phyloP scores from a whole-genome alignment of 164 flowering plant genomes.

The Tetrastigma voinierianum region DNA sequence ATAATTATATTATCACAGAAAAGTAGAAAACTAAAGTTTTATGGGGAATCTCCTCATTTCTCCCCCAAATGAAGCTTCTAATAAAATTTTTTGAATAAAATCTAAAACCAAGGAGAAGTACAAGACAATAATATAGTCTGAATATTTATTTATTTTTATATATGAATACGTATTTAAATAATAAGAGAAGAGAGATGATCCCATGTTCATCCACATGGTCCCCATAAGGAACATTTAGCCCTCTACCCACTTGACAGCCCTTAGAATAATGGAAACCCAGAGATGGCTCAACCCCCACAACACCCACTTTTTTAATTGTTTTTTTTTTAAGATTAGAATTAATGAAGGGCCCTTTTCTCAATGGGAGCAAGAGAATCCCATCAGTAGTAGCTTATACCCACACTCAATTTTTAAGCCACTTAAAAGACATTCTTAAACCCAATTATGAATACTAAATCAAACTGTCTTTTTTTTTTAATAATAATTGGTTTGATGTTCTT shows the following conservation, averaged over 20 bases:
- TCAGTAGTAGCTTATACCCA: slow-evolving; percentile 16
- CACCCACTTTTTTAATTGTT: too few species aligned
- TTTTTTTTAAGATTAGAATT: neutral
- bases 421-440: slow-evolving; percentile 8
- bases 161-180: too few species aligned
- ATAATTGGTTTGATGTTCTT: neutral
- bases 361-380: slow-evolving; percentile 13
- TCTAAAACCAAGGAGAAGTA: slow-evolving; percentile 10
- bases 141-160: neutral
- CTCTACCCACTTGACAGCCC: slow-evolving; percentile 32
- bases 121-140: slow-evolving; percentile 8
- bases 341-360: neutral
- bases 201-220: slow-evolving; percentile 38
- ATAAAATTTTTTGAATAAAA: neutral
- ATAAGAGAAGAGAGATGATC: slow-evolving; percentile 2
- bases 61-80: slow-evolving; percentile 18
- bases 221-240: slow-evolving; percentile 28
- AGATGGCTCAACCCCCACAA: neutral
- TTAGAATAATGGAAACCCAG: slow-evolving; percentile 19
- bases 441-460: slow-evolving; percentile 2
- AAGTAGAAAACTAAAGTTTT: neutral
- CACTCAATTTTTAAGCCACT: slow-evolving; percentile 11
- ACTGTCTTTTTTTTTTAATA: neutral
- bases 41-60: neutral
- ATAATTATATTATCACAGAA: neutral